These are phyloP conservation scores for Nasturtium officinale DNA, from an alignment of 345 rosid genomes.

Conservation along the genomic window DNA sequence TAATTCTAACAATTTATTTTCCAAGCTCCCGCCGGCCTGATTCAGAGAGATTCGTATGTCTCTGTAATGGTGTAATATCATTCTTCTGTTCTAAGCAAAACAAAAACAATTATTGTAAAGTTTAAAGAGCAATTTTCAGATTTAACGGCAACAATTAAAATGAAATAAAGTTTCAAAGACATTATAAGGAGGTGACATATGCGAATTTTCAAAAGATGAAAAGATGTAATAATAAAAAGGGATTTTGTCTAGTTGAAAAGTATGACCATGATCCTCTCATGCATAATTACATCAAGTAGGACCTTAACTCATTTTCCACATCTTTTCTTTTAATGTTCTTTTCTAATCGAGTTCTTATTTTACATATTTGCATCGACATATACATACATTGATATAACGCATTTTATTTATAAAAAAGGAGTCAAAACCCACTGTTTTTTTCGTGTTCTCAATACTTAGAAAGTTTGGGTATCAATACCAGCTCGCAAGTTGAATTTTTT, in stretches of 20 bases:
- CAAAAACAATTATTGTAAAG: constrained; percentile 32
- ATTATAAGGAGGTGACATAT: constrained; percentile 32
- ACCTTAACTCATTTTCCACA: constrained; percentile 27
- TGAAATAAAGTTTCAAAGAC: constrained; percentile 24
- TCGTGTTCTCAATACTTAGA: neutral
- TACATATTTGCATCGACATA: constrained; percentile 13
- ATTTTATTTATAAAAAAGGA: too few relatives aligned
- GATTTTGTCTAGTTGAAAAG: constrained; percentile 45
- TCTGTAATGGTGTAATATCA: constrained; percentile 2
- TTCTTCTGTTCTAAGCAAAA: constrained; percentile 40
- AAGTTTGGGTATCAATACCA: neutral
- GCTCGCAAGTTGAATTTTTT: neutral
- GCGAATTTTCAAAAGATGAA: constrained; percentile 35
- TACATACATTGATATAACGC: neutral
- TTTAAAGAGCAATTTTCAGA: constrained; percentile 27
- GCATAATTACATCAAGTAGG: constrained; percentile 42
- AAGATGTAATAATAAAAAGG: constrained; percentile 43
- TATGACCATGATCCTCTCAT: constrained; percentile 36
- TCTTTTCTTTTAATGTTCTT: neutral
- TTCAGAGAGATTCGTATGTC: neutral
- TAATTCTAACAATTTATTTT: neutral
- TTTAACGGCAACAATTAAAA: constrained; percentile 21
- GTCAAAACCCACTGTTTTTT: neutral
- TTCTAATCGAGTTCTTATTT: constrained; percentile 3
- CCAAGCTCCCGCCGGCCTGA: neutral